These are phyloP conservation scores for Zygnema cylindricum DNA, from an alignment of 139 green algal genomes.

Conservation along the genomic window DNA sequence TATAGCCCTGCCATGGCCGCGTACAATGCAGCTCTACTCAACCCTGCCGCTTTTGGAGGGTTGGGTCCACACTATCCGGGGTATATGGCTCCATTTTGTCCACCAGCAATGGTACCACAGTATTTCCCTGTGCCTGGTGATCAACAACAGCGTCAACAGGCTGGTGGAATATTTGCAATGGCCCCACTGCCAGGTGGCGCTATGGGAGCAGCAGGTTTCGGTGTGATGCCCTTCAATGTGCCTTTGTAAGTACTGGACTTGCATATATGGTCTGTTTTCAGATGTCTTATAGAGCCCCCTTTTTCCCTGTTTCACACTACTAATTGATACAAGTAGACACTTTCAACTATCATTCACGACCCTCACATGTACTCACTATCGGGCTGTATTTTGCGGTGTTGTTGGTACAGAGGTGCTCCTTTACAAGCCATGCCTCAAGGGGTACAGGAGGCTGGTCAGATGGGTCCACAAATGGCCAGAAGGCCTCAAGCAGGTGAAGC, in stretches of 20 bases:
- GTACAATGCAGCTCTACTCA: conserved; percentile 13
- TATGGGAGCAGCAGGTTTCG: conserved; percentile 5
- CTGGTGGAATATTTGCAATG: conserved; percentile 10
- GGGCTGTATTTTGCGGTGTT: background rate
- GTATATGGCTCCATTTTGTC: background rate
- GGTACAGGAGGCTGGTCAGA: background rate
- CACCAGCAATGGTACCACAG: background rate
- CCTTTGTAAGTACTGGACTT: conserved; percentile 1
- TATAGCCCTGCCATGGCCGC: conserved; percentile 7
- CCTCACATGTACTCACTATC: too few species aligned
- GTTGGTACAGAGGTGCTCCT: background rate
- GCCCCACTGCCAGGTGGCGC: background rate
- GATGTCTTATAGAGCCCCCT: too few species aligned
- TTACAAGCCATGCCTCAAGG: background rate
- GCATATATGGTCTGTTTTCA: too few species aligned
- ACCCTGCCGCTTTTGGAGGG: conserved; percentile 18
- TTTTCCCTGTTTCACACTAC: too few species aligned
- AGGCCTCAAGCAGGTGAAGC: background rate
- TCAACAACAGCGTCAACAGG: background rate
- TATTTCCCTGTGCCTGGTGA: background rate
- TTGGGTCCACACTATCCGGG: background rate
- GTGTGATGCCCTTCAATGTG: conserved; percentile 3
- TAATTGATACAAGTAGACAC: too few species aligned
- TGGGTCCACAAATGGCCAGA: background rate
- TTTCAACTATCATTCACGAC: too few species aligned